Base-by-base conservation (phyloP, 176 grass and related monocot genomes). In the Musa acuminata region DNA sequence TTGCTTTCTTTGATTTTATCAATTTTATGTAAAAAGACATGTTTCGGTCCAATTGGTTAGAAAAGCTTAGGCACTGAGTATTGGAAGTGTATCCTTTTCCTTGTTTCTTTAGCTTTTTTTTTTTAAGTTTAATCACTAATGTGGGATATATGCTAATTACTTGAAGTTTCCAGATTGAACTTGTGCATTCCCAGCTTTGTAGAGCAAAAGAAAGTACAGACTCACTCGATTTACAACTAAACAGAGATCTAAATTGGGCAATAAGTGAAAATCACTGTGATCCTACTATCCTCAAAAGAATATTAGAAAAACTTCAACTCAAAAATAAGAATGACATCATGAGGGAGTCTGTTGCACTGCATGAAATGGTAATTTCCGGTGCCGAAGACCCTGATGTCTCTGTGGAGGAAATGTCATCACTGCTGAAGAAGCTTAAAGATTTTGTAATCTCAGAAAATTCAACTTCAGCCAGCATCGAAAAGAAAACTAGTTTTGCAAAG, bases 221-320 rank as follows among this genome's bases (percentile, higher is more conserved):
- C 52, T 51, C 84, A 50, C 80, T 66, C 1, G 90, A 99, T 51
- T 11, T 69, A 25, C 86, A 83, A 76, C 85, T 99, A 16, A 29
- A 55, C 1, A 53, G 65, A 68, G 90, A 99, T 72, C 80, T 99
- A n/a, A 67, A 49, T 51, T 91, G 64, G 74, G 88, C 78, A 55
- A 75, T 91, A 12, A 27, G 52, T 26, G 80, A 82, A 75, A 89
- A 78, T 48, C 48, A 81, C 12, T 70, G 65, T 25, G 86, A 87
- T 60, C 29, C 81, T 67, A 54, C 68, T 1, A 49, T 89, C 67
- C 79, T 99, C 1, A 84, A 58, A 50, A 86, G 88, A 75, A 89
- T 99, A 62, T 91, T 90, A 1, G 82, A 94, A 27, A 99, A 91
- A 77, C 85, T 99, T 81, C 88, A 94, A 74, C 80, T 99, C 13